A percentile compares a stretch with the other conserved stretches of the same genome.
These are phyloP conservation scores for Paramecium primaurelia DNA, from an alignment of 73 alveolate genomes.

Conservation along the genomic window DNA sequence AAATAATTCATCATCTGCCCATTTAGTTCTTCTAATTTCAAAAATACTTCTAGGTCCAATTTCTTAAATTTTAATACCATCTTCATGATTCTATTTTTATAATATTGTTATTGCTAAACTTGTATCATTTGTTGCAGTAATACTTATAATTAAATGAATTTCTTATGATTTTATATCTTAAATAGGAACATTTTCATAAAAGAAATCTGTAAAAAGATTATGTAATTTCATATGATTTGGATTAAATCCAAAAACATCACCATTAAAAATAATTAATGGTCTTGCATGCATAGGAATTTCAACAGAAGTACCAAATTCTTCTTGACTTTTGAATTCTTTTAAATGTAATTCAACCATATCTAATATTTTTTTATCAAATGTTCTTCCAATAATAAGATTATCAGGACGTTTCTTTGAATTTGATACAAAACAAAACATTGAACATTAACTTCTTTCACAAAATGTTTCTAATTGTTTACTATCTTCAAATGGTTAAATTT, in stretches of 20 bases:
- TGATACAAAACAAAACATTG: conserved; percentile 65
- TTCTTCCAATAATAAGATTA: conserved; percentile 74
- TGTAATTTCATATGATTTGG: conserved; percentile 65
- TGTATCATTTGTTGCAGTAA: conserved; percentile 68
- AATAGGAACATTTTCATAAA: conserved; percentile 54
- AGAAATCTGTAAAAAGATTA: conserved; percentile 66
- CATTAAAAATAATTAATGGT: conserved; percentile 78
- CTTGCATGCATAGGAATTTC: conserved; percentile 61
- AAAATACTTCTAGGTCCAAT: conserved; percentile 70
- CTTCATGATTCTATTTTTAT: conserved; percentile 49
- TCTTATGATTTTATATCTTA: conserved; percentile 65
- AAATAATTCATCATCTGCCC: conserved; percentile 66
- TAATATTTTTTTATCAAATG: conserved; percentile 66
- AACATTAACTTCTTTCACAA: conserved; percentile 62
- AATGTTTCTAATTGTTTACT: conserved; percentile 56
- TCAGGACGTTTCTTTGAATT: conserved; percentile 81
- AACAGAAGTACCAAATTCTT: conserved; percentile 48
- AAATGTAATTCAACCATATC: conserved; percentile 79
- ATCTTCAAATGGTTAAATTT: conserved; percentile 70
- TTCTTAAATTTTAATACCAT: conserved; percentile 62
- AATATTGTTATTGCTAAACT: conserved; percentile 59
- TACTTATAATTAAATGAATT: conserved; percentile 60
- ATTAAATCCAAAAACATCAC: conserved; percentile 75
- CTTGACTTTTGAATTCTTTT: conserved; percentile 50
- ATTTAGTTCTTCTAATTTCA: conserved; percentile 65